phyloP scores from a whole-genome alignment of 306 rosid species.

The Quercus alba region DNA sequence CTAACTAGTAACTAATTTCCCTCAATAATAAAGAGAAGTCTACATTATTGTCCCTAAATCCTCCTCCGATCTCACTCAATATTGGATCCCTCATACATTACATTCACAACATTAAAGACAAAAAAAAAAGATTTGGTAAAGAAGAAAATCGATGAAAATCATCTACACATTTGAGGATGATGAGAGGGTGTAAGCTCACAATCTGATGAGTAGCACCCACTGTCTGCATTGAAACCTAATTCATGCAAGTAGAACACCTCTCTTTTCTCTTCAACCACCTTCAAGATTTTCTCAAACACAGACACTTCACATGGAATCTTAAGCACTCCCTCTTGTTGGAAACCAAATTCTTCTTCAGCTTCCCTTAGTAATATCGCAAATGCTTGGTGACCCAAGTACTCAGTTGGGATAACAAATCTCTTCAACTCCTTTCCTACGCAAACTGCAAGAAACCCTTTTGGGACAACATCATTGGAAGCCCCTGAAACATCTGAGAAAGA shows the following conservation, averaged over 20 bases:
- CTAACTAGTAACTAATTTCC: not conserved
- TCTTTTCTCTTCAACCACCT: conserved; percentile 44
- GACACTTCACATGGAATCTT: conserved; percentile 61
- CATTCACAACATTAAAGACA: not conserved
- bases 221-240: conserved; percentile 25
- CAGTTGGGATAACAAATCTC: conserved; percentile 71
- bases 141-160: conserved; percentile 3
- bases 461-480: conserved; percentile 31
- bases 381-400: conserved; percentile 61
- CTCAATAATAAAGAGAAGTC: not conserved
- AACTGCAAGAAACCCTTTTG: conserved; percentile 80
- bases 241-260: conserved; percentile 28
- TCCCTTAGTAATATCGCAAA: conserved; percentile 49
- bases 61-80: not conserved
- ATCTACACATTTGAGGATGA: conserved; percentile 64
- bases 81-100: not conserved
- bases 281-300: conserved; percentile 55
- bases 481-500: conserved; percentile 34
- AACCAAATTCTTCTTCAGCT: conserved; percentile 79
- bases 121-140: not conserved
- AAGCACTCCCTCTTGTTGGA: conserved; percentile 75
- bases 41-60: not conserved
- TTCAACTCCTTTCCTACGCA: conserved; percentile 78
- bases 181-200: conserved; percentile 53
- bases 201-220: conserved; percentile 34